These are phyloP conservation scores for Phyllosticta citriasiana DNA, from an alignment of 2,329 filamentous ascomycete species.

Conservation along the genomic window DNA sequence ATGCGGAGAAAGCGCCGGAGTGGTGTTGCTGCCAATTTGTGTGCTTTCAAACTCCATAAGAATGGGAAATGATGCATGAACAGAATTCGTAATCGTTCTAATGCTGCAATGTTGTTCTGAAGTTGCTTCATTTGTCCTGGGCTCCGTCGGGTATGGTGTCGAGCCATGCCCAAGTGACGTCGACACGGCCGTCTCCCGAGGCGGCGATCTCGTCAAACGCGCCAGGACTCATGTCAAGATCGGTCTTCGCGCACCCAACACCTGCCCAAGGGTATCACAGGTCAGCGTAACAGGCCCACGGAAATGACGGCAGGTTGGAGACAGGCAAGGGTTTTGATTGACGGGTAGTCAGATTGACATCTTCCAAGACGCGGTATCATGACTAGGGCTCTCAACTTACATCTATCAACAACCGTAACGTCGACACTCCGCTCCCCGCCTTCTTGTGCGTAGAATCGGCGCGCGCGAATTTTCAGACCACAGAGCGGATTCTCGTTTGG, in stretches of 20 bases:
- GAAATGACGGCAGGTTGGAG: background rate
- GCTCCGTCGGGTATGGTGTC: constrained; percentile 7
- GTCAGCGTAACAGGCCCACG: background rate
- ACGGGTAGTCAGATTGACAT: background rate
- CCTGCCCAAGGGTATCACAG: constrained; percentile 22
- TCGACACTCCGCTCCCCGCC: constrained; percentile 43
- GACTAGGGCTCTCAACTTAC: constrained; percentile 21
- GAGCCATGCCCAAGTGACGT: constrained; percentile 43
- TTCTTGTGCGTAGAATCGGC: constrained; percentile 37
- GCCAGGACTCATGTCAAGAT: constrained; percentile 40
- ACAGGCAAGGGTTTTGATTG: background rate
- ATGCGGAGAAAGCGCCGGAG: background rate
- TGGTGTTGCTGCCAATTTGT: background rate
- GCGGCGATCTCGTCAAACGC: constrained; percentile 41
- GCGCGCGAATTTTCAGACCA: constrained; percentile 54
- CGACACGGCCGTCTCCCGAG: constrained; percentile 37
- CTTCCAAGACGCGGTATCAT: background rate
- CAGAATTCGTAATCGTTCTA: background rate
- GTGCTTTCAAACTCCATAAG: background rate
- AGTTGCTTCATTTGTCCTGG: background rate
- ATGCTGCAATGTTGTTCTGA: background rate
- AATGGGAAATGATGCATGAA: background rate
- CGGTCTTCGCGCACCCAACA: constrained; percentile 37
- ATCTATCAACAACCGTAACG: constrained; percentile 60
- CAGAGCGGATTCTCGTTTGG: constrained; percentile 59